Evolutionary conservation across 768 basidiomycete species (phyloP).

Genomic region (Psilocybe tampanensis): DNA sequence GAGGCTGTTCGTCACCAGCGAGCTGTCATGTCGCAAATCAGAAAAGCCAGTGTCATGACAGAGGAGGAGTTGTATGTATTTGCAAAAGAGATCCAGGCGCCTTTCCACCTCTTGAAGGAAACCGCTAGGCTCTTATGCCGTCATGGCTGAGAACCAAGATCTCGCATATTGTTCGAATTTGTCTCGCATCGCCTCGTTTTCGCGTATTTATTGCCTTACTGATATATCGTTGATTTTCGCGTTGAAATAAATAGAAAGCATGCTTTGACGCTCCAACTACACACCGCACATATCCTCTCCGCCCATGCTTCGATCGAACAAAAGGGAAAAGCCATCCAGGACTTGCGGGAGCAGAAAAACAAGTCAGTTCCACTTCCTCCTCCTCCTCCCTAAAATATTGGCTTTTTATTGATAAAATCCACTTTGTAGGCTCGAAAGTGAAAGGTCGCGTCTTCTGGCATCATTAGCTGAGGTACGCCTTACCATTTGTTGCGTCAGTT

Average conservation of each 20-base stretch:
- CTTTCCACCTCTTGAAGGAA: constrained; percentile 95
- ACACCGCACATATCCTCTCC: constrained; percentile 85
- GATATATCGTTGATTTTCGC: neutral
- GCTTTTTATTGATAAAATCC: neutral
- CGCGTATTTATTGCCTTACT: neutral
- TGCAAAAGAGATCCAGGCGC: constrained; percentile 91
- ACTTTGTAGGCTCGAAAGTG: constrained; percentile 68
- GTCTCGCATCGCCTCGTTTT: neutral
- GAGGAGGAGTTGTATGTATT: constrained; percentile 95
- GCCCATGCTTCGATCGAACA: constrained; percentile 80
- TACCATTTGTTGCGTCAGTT: neutral
- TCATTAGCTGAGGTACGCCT: constrained; percentile 65
- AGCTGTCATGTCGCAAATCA: constrained; percentile 81
- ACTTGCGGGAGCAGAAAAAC: constrained; percentile 83
- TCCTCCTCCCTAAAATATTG: neutral
- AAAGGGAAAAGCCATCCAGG: constrained; percentile 78
- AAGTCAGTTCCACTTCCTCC: constrained; percentile 48
- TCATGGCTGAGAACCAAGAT: too few species aligned
- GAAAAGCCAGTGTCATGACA: constrained; percentile 82
- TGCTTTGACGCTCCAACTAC: constrained; percentile 79
- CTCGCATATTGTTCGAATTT: too few species aligned
- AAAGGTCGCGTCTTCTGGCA: constrained; percentile 67
- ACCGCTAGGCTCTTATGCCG: constrained; percentile 68
- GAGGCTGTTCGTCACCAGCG: constrained; percentile 95
- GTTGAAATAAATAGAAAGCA: constrained; percentile 63